Evolutionary conservation across 345 rosid genomes (phyloP), one percentile per base, ranked within the genome.

Genomic region (Acer yangbiense): DNA sequence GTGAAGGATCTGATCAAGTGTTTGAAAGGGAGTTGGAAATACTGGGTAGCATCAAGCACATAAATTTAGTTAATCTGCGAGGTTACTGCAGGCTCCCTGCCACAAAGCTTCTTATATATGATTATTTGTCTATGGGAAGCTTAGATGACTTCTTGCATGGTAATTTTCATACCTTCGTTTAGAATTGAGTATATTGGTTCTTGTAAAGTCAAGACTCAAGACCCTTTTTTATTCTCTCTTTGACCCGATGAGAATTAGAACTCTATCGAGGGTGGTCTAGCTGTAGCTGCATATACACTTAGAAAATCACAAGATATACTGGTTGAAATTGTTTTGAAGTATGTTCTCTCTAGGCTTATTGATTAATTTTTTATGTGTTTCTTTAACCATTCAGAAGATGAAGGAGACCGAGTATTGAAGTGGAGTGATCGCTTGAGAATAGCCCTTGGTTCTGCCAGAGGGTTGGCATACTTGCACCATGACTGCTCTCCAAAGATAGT

Each of bases 11-110:
- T 79, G 98, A 95, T 86, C 91, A 89, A 87, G 96, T 87, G 50
- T 95, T 95, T 46, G 99, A 95, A 87, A 83, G 97, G 75, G 99
- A 95, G 76, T 79, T 95, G n/a, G 98, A 95, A 84, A 91, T 95
- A 65, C 79, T 95, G 78, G 99, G 99, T 35, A 93, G 97, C 90
- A 89, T 95, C 89, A 95, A 93, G 78, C 99, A 95, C 79, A 92
- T 95, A 76, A 95, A 93, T 87, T 83, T 95, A 66, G 99, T 95
- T 6, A 95, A 95, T 79, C 86, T 95, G 68, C 88, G 99, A 9
- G 98, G 99, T 18, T 95, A 95, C 88, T 95, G 98, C 86, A 91
- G 98, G 76, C 90, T 93, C 63, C 94, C 97, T 0, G 72, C 89
- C 43, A 82, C 98, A 74, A 92, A 93, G 85, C 97, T 93, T 84